A percentile compares a stretch with the other conserved stretches of the same genome.
phyloP scores from a whole-genome alignment of 2,329 filamentous ascomycete genomes.

The Alternaria conjuncta region DNA sequence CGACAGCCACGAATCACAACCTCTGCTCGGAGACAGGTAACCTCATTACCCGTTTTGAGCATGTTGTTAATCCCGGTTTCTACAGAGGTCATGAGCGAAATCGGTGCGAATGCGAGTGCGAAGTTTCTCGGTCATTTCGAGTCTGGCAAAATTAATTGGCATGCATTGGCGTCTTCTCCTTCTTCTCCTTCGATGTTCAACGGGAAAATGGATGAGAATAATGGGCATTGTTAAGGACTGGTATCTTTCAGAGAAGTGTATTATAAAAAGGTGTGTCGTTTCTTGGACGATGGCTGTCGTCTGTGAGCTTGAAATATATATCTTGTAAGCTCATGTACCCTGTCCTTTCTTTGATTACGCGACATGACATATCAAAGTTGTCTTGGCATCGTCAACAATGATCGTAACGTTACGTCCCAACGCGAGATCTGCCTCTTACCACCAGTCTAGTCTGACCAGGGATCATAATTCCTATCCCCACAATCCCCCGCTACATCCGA shows the following conservation, averaged over 20 bases:
- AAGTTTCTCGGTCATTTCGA: not conserved
- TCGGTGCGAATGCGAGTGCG: slow-evolving; percentile 1
- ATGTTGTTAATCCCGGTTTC: slow-evolving; percentile 2
- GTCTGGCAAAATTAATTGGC: not conserved
- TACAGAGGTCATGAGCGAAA: slow-evolving; percentile 6
- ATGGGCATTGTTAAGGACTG: slow-evolving; percentile 4
- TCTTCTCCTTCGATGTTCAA: not conserved
- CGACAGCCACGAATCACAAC: slow-evolving; percentile 39
- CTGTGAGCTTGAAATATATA: not conserved
- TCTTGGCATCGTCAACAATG: too few species aligned
- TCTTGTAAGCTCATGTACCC: not conserved
- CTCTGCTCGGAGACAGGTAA: slow-evolving; percentile 33
- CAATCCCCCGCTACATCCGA: not conserved
- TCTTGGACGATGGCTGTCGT: not conserved
- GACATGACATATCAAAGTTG: too few species aligned
- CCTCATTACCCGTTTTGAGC: not conserved
- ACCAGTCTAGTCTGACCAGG: not conserved
- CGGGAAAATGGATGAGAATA: not conserved
- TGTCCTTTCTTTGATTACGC: too few species aligned
- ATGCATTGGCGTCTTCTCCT: not conserved
- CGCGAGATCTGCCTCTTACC: too few species aligned
- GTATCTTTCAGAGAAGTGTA: not conserved
- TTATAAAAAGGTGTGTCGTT: not conserved
- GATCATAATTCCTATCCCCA: not conserved
- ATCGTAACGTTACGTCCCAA: too few species aligned